phyloP scores from a whole-genome alignment of 805 yeast genomes.

The Komagataella phaffii region DNA sequence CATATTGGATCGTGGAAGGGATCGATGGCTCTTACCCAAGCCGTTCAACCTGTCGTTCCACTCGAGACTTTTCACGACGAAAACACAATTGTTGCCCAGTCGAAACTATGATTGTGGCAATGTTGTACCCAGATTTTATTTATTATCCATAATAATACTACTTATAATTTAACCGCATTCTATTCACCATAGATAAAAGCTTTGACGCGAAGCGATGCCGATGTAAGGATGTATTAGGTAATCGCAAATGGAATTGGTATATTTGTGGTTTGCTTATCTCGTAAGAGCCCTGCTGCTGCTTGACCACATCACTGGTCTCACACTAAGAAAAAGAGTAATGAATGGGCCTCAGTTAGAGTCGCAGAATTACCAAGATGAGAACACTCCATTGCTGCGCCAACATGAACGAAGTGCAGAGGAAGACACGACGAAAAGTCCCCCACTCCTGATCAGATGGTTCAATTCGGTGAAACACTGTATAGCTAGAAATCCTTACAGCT shows the following conservation, averaged over 20 bases:
- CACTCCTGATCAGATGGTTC: background rate
- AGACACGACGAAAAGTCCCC: background rate
- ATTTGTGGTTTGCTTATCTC: slow-evolving; percentile 5
- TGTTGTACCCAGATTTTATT: background rate
- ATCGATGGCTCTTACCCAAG: slow-evolving; percentile 35
- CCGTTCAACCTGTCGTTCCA: slow-evolving; percentile 37
- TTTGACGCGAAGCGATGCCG: slow-evolving; percentile 3
- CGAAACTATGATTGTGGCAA: background rate
- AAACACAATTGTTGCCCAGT: background rate
- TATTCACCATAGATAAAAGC: background rate
- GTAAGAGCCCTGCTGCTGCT: slow-evolving; percentile 2
- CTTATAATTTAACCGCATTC: background rate
- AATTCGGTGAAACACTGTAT: background rate
- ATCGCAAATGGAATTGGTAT: background rate
- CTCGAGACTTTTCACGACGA: background rate
- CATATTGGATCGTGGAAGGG: slow-evolving; percentile 45
- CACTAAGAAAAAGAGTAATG: background rate
- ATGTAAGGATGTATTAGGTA: background rate
- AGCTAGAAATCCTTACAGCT: background rate
- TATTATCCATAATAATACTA: background rate
- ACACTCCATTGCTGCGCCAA: background rate
- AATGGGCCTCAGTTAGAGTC: background rate
- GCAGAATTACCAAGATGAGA: background rate
- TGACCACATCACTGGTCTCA: background rate
- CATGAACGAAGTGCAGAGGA: background rate